Evolutionary conservation across 768 basidiomycete genomes (phyloP).

Genomic region (Hygrocybe punicea): DNA sequence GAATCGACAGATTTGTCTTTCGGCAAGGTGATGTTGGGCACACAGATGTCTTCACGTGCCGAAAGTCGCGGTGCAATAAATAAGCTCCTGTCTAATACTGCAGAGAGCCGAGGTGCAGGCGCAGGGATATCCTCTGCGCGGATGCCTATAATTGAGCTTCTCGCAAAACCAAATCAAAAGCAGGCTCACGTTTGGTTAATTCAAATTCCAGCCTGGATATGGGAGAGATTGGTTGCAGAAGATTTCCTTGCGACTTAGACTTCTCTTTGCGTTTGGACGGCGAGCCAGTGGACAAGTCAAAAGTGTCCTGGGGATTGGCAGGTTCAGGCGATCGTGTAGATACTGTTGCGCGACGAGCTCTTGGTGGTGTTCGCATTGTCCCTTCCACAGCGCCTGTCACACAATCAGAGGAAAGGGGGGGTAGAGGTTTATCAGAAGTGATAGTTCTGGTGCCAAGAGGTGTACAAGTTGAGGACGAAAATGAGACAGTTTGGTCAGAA

Average conservation of each 20-base stretch:
- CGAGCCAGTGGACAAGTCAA: slow-evolving; percentile 42
- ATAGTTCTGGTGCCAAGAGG: background rate
- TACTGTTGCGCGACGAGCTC: slow-evolving; percentile 61
- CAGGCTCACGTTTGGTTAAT: slow-evolving; percentile 55
- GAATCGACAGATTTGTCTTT: slow-evolving; percentile 34
- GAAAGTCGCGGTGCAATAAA: slow-evolving; percentile 58
- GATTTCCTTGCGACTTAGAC: slow-evolving; percentile 61
- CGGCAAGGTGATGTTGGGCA: slow-evolving; percentile 25
- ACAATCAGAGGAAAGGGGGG: slow-evolving; percentile 19
- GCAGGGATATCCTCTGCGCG: slow-evolving; percentile 27
- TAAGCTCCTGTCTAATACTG: slow-evolving; percentile 64
- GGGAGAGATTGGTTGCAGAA: slow-evolving; percentile 66
- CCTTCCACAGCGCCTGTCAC: slow-evolving; percentile 22
- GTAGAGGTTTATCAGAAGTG: slow-evolving; percentile 24
- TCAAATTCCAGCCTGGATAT: slow-evolving; percentile 63
- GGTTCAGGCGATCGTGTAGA: slow-evolving; percentile 59
- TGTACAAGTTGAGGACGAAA: slow-evolving; percentile 18
- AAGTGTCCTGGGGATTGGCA: slow-evolving; percentile 15
- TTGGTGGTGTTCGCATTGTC: slow-evolving; percentile 37
- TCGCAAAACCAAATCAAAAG: background rate
- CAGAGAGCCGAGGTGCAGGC: slow-evolving; percentile 56
- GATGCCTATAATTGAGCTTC: slow-evolving; percentile 1
- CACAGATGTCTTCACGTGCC: slow-evolving; percentile 39
- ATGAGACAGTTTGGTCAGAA: slow-evolving; percentile 34
- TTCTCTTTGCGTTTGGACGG: slow-evolving; percentile 66